Conservation (phyloP, 1,284 basidiomycete genomes). For the Heliocybe sulcata region DNA sequence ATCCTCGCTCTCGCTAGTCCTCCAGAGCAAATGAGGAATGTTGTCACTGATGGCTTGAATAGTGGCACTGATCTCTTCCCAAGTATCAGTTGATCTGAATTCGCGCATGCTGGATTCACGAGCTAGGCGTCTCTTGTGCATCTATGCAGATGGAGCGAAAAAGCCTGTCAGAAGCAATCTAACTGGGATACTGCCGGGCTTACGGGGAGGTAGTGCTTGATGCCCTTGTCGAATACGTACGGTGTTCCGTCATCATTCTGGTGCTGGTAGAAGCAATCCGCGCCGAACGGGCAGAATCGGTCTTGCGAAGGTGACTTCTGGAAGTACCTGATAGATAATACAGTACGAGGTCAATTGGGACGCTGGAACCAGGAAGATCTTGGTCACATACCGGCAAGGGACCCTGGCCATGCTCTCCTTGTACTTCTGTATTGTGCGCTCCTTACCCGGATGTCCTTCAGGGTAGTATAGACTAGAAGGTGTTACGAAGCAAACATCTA, state of each 20-base stretch:
- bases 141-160: conserved; percentile 4
- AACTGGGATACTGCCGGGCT: conserved; percentile 5
- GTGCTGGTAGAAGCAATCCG: conserved; percentile 73
- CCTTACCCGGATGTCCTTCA: conserved; percentile 44
- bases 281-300: conserved; percentile 65
- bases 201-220: conserved; percentile 44
- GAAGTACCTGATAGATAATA: conserved; percentile 40
- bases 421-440: conserved; percentile 43
- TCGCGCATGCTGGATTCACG: conserved; percentile 1
- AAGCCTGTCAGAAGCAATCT: conserved; percentile 6
- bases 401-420: conserved; percentile 64
- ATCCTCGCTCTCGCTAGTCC: conserved; percentile 6
- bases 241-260: conserved; percentile 55
- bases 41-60: conserved; percentile 24
- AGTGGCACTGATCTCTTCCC: conserved; percentile 21
- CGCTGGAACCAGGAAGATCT: conserved; percentile 15
- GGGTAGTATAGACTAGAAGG: conserved; percentile 62
- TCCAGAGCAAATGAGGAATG: conserved; percentile 21
- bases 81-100: conserved; percentile 16
- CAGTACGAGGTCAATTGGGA: conserved; percentile 15
- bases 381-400: conserved; percentile 44
- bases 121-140: conserved; percentile 1
- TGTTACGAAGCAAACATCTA: conserved; percentile 53
- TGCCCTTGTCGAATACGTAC: conserved; percentile 46
- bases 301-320: conserved; percentile 34